A percentile compares a stretch with the other conserved stretches of the same genome.
phyloP scores from a whole-genome alignment of 169 alveolate species.

The Plasmodium blacklocki region DNA sequence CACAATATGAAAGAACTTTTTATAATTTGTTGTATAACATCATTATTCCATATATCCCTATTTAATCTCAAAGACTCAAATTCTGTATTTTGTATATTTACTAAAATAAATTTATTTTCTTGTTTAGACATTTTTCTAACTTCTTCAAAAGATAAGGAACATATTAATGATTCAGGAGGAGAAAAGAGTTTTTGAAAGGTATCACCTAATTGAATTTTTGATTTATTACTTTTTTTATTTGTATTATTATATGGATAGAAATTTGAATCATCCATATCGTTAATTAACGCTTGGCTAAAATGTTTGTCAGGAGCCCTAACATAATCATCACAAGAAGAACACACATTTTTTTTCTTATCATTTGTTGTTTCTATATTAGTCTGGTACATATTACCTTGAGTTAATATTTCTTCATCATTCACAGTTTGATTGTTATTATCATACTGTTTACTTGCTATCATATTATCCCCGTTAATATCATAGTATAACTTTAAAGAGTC shows the following conservation, averaged over 20 bases:
- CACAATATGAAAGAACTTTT: slow-evolving; percentile 60
- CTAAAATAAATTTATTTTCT: slow-evolving; percentile 53
- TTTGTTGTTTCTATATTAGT: not conserved
- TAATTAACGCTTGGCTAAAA: slow-evolving; percentile 59
- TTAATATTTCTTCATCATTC: not conserved
- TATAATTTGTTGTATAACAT: slow-evolving; percentile 44
- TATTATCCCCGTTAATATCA: slow-evolving; percentile 24
- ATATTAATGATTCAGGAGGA: slow-evolving; percentile 32
- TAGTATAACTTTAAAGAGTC: slow-evolving; percentile 40
- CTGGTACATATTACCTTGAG: not conserved
- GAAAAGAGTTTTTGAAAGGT: slow-evolving; percentile 60
- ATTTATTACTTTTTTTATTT: slow-evolving; percentile 27
- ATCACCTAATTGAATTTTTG: slow-evolving; percentile 40
- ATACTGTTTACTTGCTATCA: not conserved
- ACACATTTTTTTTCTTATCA: not conserved
- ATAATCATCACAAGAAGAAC: slow-evolving; percentile 13
- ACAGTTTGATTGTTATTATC: not conserved
- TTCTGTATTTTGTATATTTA: slow-evolving; percentile 49
- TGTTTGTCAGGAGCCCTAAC: slow-evolving; percentile 66
- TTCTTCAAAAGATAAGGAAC: slow-evolving; percentile 52
- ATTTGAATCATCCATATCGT: slow-evolving; percentile 66
- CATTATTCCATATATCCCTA: slow-evolving; percentile 73
- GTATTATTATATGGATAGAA: slow-evolving; percentile 12
- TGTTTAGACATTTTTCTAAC: slow-evolving; percentile 34
- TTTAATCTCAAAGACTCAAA: slow-evolving; percentile 51